phyloP scores from a whole-genome alignment of 2,329 filamentous ascomycete species.

The Alternaria sp. region DNA sequence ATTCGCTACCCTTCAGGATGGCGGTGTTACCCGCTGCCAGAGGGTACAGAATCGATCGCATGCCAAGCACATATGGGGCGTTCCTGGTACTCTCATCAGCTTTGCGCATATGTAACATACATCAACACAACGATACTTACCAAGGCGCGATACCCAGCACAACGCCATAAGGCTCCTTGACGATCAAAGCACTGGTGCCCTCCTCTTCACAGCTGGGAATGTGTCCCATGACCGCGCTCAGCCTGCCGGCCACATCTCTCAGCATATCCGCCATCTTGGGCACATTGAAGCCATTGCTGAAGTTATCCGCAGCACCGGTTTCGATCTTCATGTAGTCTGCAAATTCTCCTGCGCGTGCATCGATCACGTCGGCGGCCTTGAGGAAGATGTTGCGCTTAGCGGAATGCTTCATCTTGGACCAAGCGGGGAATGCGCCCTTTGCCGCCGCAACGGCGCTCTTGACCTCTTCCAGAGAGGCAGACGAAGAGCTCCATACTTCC shows the following conservation, averaged over 20 bases:
- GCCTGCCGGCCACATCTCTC: conserved; percentile 59
- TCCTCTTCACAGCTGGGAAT: conserved; percentile 58
- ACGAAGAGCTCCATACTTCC: conserved; percentile 61
- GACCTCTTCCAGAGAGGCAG: conserved; percentile 63
- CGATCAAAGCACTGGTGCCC: conserved; percentile 66
- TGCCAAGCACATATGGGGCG: conserved; percentile 55
- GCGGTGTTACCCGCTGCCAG: conserved; percentile 63
- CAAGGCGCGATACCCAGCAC: conserved; percentile 81
- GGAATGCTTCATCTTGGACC: conserved; percentile 67
- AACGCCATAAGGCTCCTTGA: conserved; percentile 80
- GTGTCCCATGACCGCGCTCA: conserved; percentile 55
- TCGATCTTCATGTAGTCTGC: conserved; percentile 64
- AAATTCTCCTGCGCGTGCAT: conserved; percentile 66
- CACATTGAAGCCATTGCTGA: conserved; percentile 50
- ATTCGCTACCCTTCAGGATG: conserved; percentile 46
- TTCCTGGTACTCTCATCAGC: conserved; percentile 52
- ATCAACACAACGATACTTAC: conserved; percentile 53
- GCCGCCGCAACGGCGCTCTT: conserved; percentile 65
- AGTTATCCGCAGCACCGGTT: conserved; percentile 57
- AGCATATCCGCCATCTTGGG: conserved; percentile 52
- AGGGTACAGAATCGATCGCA: conserved; percentile 56
- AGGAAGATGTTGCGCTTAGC: conserved; percentile 73
- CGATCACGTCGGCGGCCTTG: conserved; percentile 70
- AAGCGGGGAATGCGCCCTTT: conserved; percentile 70
- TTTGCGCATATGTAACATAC: background rate